Evolutionary conservation across 495 filamentous ascomycete species (phyloP), one percentile per base, ranked within the genome.

Genomic region (Bacidia gigantensis): DNA sequence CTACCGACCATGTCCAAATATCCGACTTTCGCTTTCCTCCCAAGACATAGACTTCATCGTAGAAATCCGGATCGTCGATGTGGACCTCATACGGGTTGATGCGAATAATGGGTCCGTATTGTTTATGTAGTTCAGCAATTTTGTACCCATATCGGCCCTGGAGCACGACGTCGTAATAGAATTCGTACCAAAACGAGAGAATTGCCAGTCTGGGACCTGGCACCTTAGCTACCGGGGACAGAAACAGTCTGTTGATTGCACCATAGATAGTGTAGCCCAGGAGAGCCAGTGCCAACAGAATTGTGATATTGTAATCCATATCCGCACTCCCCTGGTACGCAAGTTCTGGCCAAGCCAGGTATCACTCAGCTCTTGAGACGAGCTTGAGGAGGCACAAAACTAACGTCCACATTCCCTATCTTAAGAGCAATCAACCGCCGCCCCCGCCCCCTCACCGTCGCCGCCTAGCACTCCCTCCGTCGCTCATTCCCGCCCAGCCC

Each of bases 121-220:
- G 60, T 45, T 71, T 57, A 53, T 78, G 76, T 68, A 78, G 67
- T 11, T 66, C 58, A 24, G 65, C 56, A 29, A 79, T 71, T 42
- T 69, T 57, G 51, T 60, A 69, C 10, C 67, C 65, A 50, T 73
- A 79, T 48, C 63, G 61, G 1, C 73, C 74, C 3, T 60, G 56
- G 3, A 64, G 60, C 45, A 73, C 53, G 11, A 74, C 56, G 51
- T 78, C 72, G 47, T 74, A 71, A 57, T 73, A 80, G 49, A 72
- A 71, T 44, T 80, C 76, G 25, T 73, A 73, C 21, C 68, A 57
- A 21, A 64, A 65, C 3, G 69, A 70, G 7, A 62, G 57, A 0
- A 68, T 70, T 0, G 75, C 71, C 1, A 79, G 59, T 58, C 65
- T 72, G 0, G 73, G 72, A 0, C 75, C 75, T 3, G 75, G 75